These are phyloP conservation scores for Colletotrichum spaethianum DNA, from an alignment of 2,329 filamentous ascomycete genomes.

Conservation along the genomic window DNA sequence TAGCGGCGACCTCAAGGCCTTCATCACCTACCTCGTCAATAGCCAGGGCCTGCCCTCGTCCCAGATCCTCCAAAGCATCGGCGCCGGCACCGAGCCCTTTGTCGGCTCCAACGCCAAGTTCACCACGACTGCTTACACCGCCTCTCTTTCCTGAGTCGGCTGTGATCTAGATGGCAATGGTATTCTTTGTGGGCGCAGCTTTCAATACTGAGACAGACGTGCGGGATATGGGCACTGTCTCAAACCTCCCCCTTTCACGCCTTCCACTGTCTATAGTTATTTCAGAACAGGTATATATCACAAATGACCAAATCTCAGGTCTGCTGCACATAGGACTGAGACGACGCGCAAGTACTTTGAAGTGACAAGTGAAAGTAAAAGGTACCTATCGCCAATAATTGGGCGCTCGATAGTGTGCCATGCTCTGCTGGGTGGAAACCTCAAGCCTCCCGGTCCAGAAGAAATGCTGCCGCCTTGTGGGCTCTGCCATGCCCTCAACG, in stretches of 20 bases:
- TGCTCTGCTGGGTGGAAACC: conserved; percentile 45
- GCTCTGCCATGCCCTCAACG: conserved; percentile 25
- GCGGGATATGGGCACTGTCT: conserved; percentile 9
- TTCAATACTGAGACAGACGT: conserved; percentile 22
- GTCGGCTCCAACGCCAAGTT: conserved; percentile 58
- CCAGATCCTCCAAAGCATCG: conserved; percentile 54
- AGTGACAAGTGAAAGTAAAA: neutral
- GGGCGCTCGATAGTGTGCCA: conserved; percentile 39
- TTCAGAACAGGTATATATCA: conserved; percentile 32
- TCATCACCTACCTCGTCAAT: conserved; percentile 68
- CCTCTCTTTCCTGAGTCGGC: conserved; percentile 8
- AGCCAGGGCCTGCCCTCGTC: conserved; percentile 62
- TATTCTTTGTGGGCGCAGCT: neutral
- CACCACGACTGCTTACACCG: conserved; percentile 40
- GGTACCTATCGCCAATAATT: conserved; percentile 28
- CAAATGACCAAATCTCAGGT: conserved; percentile 27
- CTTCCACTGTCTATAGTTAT: conserved; percentile 26
- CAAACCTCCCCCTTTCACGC: neutral
- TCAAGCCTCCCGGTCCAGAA: conserved; percentile 58
- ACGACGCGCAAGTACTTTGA: neutral
- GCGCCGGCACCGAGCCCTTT: conserved; percentile 71
- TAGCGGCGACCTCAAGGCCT: conserved; percentile 69
- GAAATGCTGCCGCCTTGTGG: conserved; percentile 45
- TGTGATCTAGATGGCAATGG: neutral
- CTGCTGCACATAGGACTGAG: neutral